Evolutionary conservation across 2,329 filamentous ascomycete genomes (phyloP).

Genomic region (Proliferodiscus dingleyae): DNA sequence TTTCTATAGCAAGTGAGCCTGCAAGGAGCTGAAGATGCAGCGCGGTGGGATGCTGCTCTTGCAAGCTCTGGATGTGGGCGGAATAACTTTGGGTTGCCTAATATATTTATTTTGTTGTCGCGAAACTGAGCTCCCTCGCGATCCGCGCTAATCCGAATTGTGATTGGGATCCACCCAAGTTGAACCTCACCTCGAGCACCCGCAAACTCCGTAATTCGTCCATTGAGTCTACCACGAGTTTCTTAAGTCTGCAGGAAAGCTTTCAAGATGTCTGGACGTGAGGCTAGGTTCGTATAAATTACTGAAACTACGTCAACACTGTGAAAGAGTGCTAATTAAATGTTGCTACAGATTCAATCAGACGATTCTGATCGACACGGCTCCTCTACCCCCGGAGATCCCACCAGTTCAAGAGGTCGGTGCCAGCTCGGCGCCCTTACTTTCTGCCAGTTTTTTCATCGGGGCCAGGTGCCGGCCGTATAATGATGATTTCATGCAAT

Average conservation of each 20-base stretch:
- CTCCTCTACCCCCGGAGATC: conserved; percentile 86
- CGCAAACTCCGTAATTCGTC: conserved; percentile 21
- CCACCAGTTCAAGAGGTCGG: conserved; percentile 93
- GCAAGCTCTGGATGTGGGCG: background rate
- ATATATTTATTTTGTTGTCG: conserved; percentile 7
- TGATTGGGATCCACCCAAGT: conserved; percentile 12
- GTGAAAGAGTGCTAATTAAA: conserved; percentile 25
- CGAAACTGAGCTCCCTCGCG: conserved; percentile 14
- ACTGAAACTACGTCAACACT: background rate
- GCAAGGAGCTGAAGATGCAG: background rate
- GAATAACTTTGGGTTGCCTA: background rate
- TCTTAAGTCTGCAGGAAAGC: conserved; percentile 10
- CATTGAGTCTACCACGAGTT: conserved; percentile 32
- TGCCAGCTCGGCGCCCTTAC: conserved; percentile 83
- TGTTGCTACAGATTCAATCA: conserved; percentile 76
- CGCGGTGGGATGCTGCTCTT: background rate
- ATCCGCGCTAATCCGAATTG: conserved; percentile 5
- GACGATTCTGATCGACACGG: conserved; percentile 88
- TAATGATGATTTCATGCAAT: conserved; percentile 99
- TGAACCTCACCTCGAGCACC: conserved; percentile 30
- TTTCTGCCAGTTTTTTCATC: conserved; percentile 94
- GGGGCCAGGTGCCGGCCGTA: conserved; percentile 89
- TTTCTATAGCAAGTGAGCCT: background rate
- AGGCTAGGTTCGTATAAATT: conserved; percentile 21
- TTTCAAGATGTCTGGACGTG: conserved; percentile 29